These are phyloP conservation scores for Globisporangium camurandrum DNA, from an alignment of 352 stramenopile species.

Conservation along the genomic window DNA sequence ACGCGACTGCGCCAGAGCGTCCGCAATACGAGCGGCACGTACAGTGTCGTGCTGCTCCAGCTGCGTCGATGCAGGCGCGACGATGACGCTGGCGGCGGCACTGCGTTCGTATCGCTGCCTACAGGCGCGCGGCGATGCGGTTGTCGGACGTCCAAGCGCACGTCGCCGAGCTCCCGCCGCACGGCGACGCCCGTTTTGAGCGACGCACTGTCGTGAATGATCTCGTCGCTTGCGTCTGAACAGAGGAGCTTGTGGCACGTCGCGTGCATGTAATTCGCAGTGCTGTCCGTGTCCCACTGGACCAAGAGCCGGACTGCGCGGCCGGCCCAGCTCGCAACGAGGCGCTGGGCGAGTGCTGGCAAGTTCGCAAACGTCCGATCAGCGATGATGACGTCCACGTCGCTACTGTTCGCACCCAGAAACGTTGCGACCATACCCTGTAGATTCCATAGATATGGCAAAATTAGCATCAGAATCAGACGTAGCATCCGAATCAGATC, in stretches of 20 bases:
- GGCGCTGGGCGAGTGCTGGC: conserved; percentile 65
- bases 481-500: too few species aligned
- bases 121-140: too few species aligned
- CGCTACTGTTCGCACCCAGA: conserved; percentile 43
- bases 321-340: conserved; percentile 72
- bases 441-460: not conserved
- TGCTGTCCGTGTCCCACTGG: conserved; percentile 78
- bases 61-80: too few species aligned
- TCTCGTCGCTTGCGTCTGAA: conserved; percentile 76
- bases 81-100: not conserved
- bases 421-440: conserved; percentile 68
- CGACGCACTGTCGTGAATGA: conserved; percentile 75
- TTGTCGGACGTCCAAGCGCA: conserved; percentile 24
- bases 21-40: not conserved
- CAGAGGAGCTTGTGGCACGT: conserved; percentile 75
- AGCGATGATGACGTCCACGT: conserved; percentile 62
- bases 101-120: not conserved
- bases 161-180: conserved; percentile 49
- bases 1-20: not conserved
- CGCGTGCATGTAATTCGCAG: conserved; percentile 64
- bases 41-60: too few species aligned
- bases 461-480: not conserved
- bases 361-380: conserved; percentile 79
- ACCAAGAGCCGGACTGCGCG: conserved; percentile 53
- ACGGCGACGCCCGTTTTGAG: conserved; percentile 77